Conservation (phyloP, 2,329 filamentous ascomycete species). For the Pseudogymnoascus sp. region DNA sequence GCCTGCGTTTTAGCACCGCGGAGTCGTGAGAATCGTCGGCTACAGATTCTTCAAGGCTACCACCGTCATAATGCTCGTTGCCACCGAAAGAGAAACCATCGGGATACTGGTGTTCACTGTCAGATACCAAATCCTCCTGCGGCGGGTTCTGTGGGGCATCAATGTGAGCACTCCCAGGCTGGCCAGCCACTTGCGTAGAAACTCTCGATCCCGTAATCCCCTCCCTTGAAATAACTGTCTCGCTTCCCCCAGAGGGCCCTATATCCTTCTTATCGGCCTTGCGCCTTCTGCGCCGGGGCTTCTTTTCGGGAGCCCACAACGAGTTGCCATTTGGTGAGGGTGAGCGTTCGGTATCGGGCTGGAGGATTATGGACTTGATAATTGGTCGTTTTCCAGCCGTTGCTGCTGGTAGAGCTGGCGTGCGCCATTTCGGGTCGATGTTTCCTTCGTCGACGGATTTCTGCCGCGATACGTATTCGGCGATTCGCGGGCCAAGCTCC, state of each 20-base stretch:
- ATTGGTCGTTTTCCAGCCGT: conserved; percentile 13
- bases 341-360: conserved; percentile 17
- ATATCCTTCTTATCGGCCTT: neutral
- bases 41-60: neutral
- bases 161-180: neutral
- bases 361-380: conserved; percentile 14
- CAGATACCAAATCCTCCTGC: neutral
- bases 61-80: neutral
- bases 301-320: conserved; percentile 23
- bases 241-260: neutral
- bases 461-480: conserved; percentile 21
- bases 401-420: conserved; percentile 16
- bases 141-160: neutral
- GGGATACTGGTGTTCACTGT: neutral
- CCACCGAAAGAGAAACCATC: neutral
- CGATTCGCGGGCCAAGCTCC: conserved; percentile 22
- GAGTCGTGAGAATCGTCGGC: neutral
- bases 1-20: neutral
- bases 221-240: neutral
- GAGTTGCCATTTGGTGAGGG: conserved; percentile 21
- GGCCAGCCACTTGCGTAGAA: neutral
- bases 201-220: neutral
- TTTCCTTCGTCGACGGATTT: conserved; percentile 16
- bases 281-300: conserved; percentile 10
- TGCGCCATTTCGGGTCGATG: conserved; percentile 22